A percentile compares a stretch with the other conserved stretches of the same genome.
Conservation (phyloP, 805 yeast species). For the Metschnikowia peoriensis region DNA sequence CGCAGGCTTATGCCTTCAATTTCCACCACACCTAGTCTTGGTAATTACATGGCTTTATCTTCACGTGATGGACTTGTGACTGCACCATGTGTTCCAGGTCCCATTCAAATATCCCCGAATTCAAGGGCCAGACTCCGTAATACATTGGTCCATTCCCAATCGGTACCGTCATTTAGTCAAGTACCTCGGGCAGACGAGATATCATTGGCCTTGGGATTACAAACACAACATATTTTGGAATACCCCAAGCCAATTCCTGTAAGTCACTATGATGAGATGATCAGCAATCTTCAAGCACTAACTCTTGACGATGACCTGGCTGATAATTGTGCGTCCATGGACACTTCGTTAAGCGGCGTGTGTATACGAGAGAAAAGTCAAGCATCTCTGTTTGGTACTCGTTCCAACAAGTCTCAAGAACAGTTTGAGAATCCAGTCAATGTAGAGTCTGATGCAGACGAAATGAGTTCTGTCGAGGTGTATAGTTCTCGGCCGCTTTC, state of each 20-base stretch:
- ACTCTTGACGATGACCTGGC: slow-evolving; percentile 1
- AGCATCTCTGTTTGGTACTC: not conserved
- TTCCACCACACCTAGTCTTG: slow-evolving; percentile 8
- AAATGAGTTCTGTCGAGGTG: not conserved
- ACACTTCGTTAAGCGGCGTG: slow-evolving; percentile 2
- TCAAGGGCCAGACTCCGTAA: not conserved
- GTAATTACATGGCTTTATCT: slow-evolving; percentile 3
- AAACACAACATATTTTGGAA: not conserved
- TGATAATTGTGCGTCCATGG: not conserved
- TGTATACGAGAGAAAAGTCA: not conserved
- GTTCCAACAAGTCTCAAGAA: not conserved
- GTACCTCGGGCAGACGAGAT: slow-evolving; percentile 4
- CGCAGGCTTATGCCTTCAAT: slow-evolving; percentile 11
- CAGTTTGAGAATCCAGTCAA: not conserved
- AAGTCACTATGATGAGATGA: not conserved
- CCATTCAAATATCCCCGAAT: not conserved
- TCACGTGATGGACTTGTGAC: slow-evolving; percentile 1
- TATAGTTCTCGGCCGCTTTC: not conserved
- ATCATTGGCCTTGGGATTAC: slow-evolving; percentile 7
- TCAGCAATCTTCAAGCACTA: not conserved
- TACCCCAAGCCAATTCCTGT: slow-evolving; percentile 1
- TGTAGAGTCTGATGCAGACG: not conserved
- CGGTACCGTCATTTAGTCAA: slow-evolving; percentile 6
- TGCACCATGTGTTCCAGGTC: slow-evolving; percentile 8
- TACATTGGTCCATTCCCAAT: not conserved